Conservation (phyloP, 2,329 filamentous ascomycete species). For the Dissoconium aciculare region DNA sequence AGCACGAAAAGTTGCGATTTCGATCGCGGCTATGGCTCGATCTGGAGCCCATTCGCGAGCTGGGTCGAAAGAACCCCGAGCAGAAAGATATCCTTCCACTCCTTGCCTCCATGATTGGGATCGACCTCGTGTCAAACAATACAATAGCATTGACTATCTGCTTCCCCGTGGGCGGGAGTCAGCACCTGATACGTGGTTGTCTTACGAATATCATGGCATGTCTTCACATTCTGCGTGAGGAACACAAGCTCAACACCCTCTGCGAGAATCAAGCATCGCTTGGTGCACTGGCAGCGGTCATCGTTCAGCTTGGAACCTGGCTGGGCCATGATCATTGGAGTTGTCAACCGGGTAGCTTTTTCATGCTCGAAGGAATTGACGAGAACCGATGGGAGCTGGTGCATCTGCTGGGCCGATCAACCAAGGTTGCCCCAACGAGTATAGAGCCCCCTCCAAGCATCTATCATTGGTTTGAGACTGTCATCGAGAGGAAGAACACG, state of each 20-base stretch:
- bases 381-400: constrained; percentile 32
- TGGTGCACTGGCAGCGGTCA: constrained; percentile 46
- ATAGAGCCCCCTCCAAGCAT: constrained; percentile 15
- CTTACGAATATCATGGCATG: constrained; percentile 38
- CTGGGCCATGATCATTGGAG: constrained; percentile 56
- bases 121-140: too few relatives aligned
- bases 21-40: too few relatives aligned
- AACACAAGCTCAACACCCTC: constrained; percentile 58
- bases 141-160: too few relatives aligned
- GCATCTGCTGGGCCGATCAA: too few relatives aligned
- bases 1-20: too few relatives aligned
- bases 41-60: too few relatives aligned
- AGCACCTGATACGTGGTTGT: too few relatives aligned
- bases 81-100: too few relatives aligned
- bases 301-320: constrained; percentile 73
- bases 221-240: constrained; percentile 77
- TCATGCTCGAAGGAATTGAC: constrained; percentile 44
- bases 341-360: constrained; percentile 38
- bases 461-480: constrained; percentile 21
- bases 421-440: constrained; percentile 15
- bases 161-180: too few relatives aligned
- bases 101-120: too few relatives aligned
- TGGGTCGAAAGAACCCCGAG: too few relatives aligned
- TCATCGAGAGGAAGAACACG: constrained; percentile 7
- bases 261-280: neutral